Conservation (phyloP, 2,329 filamentous ascomycete species). For the Chaetomium strumarium region DNA sequence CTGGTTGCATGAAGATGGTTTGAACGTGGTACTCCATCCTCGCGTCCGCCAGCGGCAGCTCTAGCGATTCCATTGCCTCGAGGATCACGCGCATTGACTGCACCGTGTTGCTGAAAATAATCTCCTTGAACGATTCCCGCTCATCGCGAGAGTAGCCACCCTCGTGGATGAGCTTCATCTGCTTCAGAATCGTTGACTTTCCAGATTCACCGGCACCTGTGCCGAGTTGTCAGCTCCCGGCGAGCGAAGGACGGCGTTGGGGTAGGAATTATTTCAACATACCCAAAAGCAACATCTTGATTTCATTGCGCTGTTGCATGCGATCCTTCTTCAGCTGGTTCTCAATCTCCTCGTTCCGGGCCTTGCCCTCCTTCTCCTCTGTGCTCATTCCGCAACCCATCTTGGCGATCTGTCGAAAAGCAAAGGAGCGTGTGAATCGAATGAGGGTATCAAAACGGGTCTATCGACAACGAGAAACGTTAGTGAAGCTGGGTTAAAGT, state of each 20-base stretch:
- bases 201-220: slow-evolving; percentile 95
- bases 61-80: slow-evolving; percentile 63
- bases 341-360: slow-evolving; percentile 99
- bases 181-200: slow-evolving; percentile 90
- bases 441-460: slow-evolving; percentile 6
- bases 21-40: slow-evolving; percentile 96
- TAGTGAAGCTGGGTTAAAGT: slow-evolving; percentile 8
- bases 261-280: slow-evolving; percentile 36
- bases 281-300: slow-evolving; percentile 99
- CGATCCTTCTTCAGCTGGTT: slow-evolving; percentile 98
- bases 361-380: slow-evolving; percentile 99
- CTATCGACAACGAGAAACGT: slow-evolving; percentile 10
- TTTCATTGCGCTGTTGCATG: slow-evolving; percentile 98
- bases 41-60: slow-evolving; percentile 81
- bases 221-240: slow-evolving; percentile 5
- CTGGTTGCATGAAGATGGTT: slow-evolving; percentile 97
- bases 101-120: slow-evolving; percentile 65
- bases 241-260: background rate
- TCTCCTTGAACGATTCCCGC: slow-evolving; percentile 64
- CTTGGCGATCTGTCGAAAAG: slow-evolving; percentile 45
- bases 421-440: slow-evolving; percentile 14
- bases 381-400: slow-evolving; percentile 99
- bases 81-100: slow-evolving; percentile 65
- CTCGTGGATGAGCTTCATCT: slow-evolving; percentile 99
- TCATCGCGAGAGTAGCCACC: slow-evolving; percentile 94